Base-by-base conservation (phyloP, 2,329 filamentous ascomycete species). In the Davidsoniella neocaledoniae region DNA sequence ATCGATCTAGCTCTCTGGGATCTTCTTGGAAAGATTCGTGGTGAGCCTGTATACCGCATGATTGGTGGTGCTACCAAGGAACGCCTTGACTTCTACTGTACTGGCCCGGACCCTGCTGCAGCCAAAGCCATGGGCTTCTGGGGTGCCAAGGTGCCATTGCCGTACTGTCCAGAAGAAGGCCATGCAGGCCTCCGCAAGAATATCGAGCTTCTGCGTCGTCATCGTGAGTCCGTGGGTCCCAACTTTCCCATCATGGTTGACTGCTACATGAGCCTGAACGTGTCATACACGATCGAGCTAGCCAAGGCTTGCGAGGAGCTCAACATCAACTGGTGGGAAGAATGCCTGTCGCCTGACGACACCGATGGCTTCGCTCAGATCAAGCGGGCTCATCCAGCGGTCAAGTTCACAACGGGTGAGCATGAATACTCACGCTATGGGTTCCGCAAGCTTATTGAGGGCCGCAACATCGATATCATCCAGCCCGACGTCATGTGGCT, bases 401-500 rank as follows among this genome's bases (percentile, higher is more conserved):
- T 90, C 66, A 94, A 93, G 65, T 95, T 95, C 70, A 95, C 88
- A 16, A 94, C 88, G 1, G 88, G 88, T 56, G 88, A 95, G 69
- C 88, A 95, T 67, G 88, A 95, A 65, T 95, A 88, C 70, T 93
- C 86, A 5, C 76, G 86, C 58, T 95, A 88, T 61, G 88, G 88
- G 26, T 95, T 95, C 77, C 83, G 90, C 57, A 93, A 94, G 70
- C 76, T 95, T 41, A 81, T 95, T 55, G 86, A 94, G 66, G 83
- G 82, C 50, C 85, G 87, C 56, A 93, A 94, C 65, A 70, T 95
- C 53, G 88, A 95, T 63, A 94, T 95, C 58, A 79, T 95, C 59
- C 88, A 94, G 67, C 88, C 88, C 12, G 88, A 95, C 61, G 87
- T 95, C 55, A 95, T 95, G 88, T 95, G 88, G 88, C 79, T 94